Percentiles rank a stretch among this genome's conserved stretches.
phyloP scores from a whole-genome alignment of 495 filamentous ascomycete genomes.

The Jackrogersella multiformis region DNA sequence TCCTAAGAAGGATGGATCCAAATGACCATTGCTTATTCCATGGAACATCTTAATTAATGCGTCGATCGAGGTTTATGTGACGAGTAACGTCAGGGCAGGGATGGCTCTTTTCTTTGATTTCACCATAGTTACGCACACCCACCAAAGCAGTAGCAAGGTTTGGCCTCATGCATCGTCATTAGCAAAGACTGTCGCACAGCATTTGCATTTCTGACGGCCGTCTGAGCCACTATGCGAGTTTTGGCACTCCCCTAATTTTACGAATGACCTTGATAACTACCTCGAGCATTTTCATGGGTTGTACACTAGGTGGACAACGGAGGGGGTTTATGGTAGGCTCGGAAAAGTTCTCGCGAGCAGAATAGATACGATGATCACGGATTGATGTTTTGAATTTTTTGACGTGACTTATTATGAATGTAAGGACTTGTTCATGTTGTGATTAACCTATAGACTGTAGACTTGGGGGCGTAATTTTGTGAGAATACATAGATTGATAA shows the following conservation, averaged over 20 bases:
- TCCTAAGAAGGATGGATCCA: conserved; percentile 30
- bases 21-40: conserved; percentile 26
- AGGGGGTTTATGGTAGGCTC: conserved; percentile 42
- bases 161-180: conserved; percentile 36
- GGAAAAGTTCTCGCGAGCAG: conserved; percentile 49
- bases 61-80: conserved; percentile 32
- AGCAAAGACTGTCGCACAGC: conserved; percentile 22
- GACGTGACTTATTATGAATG: neutral
- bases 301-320: conserved; percentile 48
- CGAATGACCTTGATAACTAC: conserved; percentile 39
- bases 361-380: conserved; percentile 47
- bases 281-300: conserved; percentile 47
- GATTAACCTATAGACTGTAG: neutral
- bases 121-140: conserved; percentile 43
- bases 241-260: conserved; percentile 32
- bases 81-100: conserved; percentile 20
- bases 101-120: conserved; percentile 38
- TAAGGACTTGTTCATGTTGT: neutral
- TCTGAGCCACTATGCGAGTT: conserved; percentile 34
- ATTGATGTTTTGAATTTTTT: conserved; percentile 14
- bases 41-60: conserved; percentile 39
- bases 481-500: no score
- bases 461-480: no score
- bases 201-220: conserved; percentile 36
- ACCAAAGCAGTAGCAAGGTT: conserved; percentile 32